A percentile compares a stretch with the other conserved stretches of the same genome.
These are phyloP conservation scores for Podaxis sp. DNA, from an alignment of 768 basidiomycete species.

Conservation along the genomic window DNA sequence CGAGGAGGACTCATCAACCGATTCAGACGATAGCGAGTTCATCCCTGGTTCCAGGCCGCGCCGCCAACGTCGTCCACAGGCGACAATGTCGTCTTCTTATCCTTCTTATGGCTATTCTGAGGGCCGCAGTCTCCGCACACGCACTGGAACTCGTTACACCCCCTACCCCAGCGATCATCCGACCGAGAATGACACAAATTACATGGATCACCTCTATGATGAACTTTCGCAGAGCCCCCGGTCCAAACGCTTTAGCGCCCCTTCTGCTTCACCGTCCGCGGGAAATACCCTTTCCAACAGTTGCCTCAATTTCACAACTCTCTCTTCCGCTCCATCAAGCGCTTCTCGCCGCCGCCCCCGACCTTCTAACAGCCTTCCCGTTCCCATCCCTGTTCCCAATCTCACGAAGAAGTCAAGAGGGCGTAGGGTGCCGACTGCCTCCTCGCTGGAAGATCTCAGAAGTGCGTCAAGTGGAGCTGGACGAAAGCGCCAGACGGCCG, in stretches of 20 bases:
- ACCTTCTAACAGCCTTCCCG: conserved; percentile 36
- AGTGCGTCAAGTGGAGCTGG: conserved; percentile 34
- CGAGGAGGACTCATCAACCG: conserved; percentile 13
- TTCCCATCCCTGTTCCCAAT: conserved; percentile 66
- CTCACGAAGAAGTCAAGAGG: conserved; percentile 73
- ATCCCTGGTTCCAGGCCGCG: conserved; percentile 24
- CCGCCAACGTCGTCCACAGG: conserved; percentile 16
- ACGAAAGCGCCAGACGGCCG: conserved; percentile 36
- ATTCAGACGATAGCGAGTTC: conserved; percentile 33
- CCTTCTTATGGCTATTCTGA: conserved; percentile 2
- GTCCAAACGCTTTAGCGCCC: conserved; percentile 9
- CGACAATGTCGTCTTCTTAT: conserved; percentile 14
- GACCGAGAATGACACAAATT: neutral
- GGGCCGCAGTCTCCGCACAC: conserved; percentile 27
- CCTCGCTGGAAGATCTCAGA: conserved; percentile 34
- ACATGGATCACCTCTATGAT: conserved; percentile 7
- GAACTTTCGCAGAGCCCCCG: neutral
- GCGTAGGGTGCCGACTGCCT: conserved; percentile 58
- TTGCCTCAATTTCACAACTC: conserved; percentile 9
- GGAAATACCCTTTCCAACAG: neutral
- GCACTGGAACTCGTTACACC: conserved; percentile 25
- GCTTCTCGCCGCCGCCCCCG: conserved; percentile 21
- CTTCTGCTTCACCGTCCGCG: conserved; percentile 2
- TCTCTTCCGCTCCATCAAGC: conserved; percentile 14
- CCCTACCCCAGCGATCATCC: conserved; percentile 23